Conservation (phyloP, 2,329 filamentous ascomycete genomes). For the Clonostachys chloroleuca region DNA sequence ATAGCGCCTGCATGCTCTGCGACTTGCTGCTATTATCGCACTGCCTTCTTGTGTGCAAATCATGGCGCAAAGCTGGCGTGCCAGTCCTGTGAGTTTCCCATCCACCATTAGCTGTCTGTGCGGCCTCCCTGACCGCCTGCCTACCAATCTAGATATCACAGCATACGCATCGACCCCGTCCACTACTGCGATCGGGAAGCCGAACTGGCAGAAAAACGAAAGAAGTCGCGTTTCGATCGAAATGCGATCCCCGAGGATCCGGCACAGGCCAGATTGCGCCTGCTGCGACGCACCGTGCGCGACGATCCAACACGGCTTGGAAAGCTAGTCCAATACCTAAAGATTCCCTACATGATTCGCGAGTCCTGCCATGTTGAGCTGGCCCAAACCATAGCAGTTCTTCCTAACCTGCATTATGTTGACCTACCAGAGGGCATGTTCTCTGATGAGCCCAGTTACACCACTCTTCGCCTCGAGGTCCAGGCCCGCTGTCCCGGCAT, state of each 20-base stretch:
- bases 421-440: slow-evolving; percentile 89
- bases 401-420: slow-evolving; percentile 82
- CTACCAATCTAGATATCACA: slow-evolving; percentile 61
- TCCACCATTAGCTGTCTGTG: too few relatives aligned
- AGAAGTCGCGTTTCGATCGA: slow-evolving; percentile 67
- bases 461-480: slow-evolving; percentile 76
- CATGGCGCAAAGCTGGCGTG: slow-evolving; percentile 58
- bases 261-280: slow-evolving; percentile 67
- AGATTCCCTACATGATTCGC: slow-evolving; percentile 91
- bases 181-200: slow-evolving; percentile 92
- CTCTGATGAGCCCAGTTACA: slow-evolving; percentile 70
- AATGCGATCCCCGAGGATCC: slow-evolving; percentile 80
- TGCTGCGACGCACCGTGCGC: slow-evolving; percentile 78
- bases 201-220: slow-evolving; percentile 73
- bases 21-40: slow-evolving; percentile 84
- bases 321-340: slow-evolving; percentile 70
- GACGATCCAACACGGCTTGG: slow-evolving; percentile 69
- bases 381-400: slow-evolving; percentile 78
- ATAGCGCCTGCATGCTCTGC: slow-evolving; percentile 87
- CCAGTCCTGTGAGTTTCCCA: slow-evolving; percentile 55
- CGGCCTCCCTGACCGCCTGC: neutral
- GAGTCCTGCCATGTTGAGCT: slow-evolving; percentile 82
- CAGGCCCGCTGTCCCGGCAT: slow-evolving; percentile 80
- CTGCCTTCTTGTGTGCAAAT: slow-evolving; percentile 68
- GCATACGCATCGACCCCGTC: slow-evolving; percentile 87